Evolutionary conservation across 495 filamentous ascomycete species (phyloP).

Genomic region (Patellaria atrata): DNA sequence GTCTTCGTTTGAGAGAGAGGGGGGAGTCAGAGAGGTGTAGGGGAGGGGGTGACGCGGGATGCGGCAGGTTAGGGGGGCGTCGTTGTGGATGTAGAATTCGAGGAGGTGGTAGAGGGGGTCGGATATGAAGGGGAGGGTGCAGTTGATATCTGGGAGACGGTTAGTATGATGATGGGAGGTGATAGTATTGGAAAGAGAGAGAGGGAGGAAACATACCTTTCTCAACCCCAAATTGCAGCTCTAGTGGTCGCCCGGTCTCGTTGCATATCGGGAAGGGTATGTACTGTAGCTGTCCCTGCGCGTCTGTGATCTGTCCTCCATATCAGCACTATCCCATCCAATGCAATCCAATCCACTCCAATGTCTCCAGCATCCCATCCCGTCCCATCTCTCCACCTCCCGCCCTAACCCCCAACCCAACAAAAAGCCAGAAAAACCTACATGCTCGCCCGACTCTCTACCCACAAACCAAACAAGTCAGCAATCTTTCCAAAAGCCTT

Average conservation of each 20-base stretch:
- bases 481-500: neutral
- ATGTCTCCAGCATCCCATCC: neutral
- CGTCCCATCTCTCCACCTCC: slow-evolving; percentile 3
- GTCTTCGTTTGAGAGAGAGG: slow-evolving; percentile 9
- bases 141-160: slow-evolving; percentile 56
- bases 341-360: slow-evolving; percentile 5
- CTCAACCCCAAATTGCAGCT: slow-evolving; percentile 75
- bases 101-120: slow-evolving; percentile 93
- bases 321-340: slow-evolving; percentile 1
- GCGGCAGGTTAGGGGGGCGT: slow-evolving; percentile 85
- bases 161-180: slow-evolving; percentile 2
- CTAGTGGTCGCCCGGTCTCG: slow-evolving; percentile 69
- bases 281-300: slow-evolving; percentile 74
- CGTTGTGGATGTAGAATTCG: slow-evolving; percentile 97
- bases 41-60: slow-evolving; percentile 61
- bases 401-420: neutral
- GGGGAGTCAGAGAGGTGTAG: slow-evolving; percentile 13
- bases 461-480: neutral
- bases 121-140: slow-evolving; percentile 71
- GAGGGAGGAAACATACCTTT: slow-evolving; percentile 21
- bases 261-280: slow-evolving; percentile 86
- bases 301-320: slow-evolving; percentile 55
- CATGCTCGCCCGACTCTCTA: slow-evolving; percentile 50
- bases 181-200: slow-evolving; percentile 1
- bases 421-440: slow-evolving; percentile 23